Conservation (phyloP, 305 asterid genomes). For the Fraxinus latifolia region DNA sequence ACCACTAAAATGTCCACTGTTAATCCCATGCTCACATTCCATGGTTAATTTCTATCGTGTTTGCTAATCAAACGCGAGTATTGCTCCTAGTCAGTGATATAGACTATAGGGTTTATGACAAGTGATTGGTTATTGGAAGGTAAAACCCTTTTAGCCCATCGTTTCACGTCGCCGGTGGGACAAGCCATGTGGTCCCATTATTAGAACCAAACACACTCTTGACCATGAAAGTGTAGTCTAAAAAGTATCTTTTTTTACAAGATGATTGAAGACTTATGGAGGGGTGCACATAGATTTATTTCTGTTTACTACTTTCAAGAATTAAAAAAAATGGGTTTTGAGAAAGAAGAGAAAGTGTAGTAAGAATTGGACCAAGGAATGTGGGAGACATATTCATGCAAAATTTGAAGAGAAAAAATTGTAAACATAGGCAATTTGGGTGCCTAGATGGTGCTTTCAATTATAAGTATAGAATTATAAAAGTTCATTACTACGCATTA, state of each 20-base stretch:
- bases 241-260: conserved; percentile 34
- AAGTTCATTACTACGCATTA: not conserved
- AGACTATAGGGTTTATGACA: conserved; percentile 23
- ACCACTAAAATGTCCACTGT: conserved; percentile 26
- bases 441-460: conserved; percentile 28
- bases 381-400: conserved; percentile 66
- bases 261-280: conserved; percentile 36
- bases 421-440: not conserved
- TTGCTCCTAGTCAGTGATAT: conserved; percentile 19
- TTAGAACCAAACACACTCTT: conserved; percentile 24
- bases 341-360: conserved; percentile 8
- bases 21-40: conserved; percentile 29
- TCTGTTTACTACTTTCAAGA: conserved; percentile 11
- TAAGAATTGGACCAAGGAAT: conserved; percentile 34
- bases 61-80: conserved; percentile 37
- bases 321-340: conserved; percentile 1
- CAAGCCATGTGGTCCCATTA: conserved; percentile 37
- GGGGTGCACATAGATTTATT: conserved; percentile 13
- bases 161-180: conserved; percentile 40
- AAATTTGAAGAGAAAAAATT: not conserved
- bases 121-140: conserved; percentile 40
- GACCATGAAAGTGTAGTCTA: conserved; percentile 38
- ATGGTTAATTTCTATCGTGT: conserved; percentile 25
- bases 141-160: conserved; percentile 54
- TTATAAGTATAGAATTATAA: not conserved